Percentiles rank a stretch among this genome's conserved stretches.
Conservation (phyloP, 106 monocot genomes). For the Dendrobium huoshanense region DNA sequence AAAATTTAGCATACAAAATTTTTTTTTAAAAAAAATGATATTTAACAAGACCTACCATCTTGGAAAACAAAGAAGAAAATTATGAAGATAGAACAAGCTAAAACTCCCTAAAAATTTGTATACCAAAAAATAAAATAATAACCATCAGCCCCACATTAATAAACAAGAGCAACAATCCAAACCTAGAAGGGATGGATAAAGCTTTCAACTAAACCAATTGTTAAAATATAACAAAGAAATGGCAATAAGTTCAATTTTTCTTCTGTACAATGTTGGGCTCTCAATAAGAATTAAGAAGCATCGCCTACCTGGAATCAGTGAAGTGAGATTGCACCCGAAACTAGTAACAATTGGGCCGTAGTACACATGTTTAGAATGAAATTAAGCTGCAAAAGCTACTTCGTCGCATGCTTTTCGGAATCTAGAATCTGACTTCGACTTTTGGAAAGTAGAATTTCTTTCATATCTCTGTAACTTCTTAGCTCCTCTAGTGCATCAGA, state of each 20-base stretch:
- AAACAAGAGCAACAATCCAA: too few species aligned
- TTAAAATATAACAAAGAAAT: not conserved
- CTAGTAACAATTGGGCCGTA: not conserved
- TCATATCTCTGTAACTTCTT: conserved; percentile 61
- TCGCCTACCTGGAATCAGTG: not conserved
- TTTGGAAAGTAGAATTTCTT: conserved; percentile 58
- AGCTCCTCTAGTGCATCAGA: conserved; percentile 85
- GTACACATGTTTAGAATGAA: conserved; percentile 13
- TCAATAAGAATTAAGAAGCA: not conserved
- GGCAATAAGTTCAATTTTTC: not conserved
- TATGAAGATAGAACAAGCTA: too few species aligned
- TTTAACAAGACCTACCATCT: too few species aligned
- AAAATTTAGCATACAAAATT: too few species aligned
- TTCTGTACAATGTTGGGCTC: not conserved
- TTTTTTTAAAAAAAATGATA: too few species aligned
- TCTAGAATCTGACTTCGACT: conserved; percentile 17
- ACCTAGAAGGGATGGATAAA: too few species aligned
- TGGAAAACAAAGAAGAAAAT: too few species aligned
- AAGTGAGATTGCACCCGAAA: not conserved
- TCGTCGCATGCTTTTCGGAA: not conserved
- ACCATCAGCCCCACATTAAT: too few species aligned
- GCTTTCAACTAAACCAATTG: too few species aligned
- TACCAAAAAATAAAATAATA: too few species aligned
- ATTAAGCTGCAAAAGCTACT: not conserved
- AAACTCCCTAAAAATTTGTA: too few species aligned